Percentiles rank a stretch among this genome's conserved stretches.
These are phyloP conservation scores for Hanseniaspora meyeri DNA, from an alignment of 805 yeast genomes.

Conservation along the genomic window DNA sequence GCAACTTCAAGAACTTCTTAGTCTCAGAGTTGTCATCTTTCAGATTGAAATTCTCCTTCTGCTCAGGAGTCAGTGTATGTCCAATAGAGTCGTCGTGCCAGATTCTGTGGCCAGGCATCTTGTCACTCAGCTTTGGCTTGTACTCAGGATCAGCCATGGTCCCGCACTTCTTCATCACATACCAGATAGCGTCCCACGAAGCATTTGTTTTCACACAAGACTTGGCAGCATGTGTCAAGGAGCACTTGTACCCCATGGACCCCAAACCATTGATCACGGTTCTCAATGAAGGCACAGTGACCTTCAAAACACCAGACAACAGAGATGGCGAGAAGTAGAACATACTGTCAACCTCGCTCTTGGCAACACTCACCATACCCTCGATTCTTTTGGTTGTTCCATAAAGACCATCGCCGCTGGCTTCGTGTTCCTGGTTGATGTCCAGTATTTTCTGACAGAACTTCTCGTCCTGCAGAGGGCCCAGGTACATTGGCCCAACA, in stretches of 20 bases:
- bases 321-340: constrained; percentile 77
- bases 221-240: constrained; percentile 79
- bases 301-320: constrained; percentile 59
- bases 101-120: constrained; percentile 49
- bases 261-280: constrained; percentile 68
- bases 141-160: constrained; percentile 32
- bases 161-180: constrained; percentile 54
- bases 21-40: constrained; percentile 39
- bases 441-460: constrained; percentile 55
- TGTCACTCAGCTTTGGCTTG: constrained; percentile 31
- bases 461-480: constrained; percentile 53
- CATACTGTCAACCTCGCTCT: constrained; percentile 55
- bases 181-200: constrained; percentile 69
- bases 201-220: constrained; percentile 85
- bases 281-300: constrained; percentile 72
- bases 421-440: constrained; percentile 38
- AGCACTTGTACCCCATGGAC: constrained; percentile 67
- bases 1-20: constrained; percentile 42
- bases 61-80: constrained; percentile 16
- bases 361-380: constrained; percentile 85
- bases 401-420: constrained; percentile 36
- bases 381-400: constrained; percentile 73
- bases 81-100: constrained; percentile 33
- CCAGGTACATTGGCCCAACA: constrained; percentile 97
- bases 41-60: constrained; percentile 38